Evolutionary conservation across 2,329 filamentous ascomycete species (phyloP), one percentile per base, ranked within the genome.

Genomic region (Stachybotrys chlorohalonatus): DNA sequence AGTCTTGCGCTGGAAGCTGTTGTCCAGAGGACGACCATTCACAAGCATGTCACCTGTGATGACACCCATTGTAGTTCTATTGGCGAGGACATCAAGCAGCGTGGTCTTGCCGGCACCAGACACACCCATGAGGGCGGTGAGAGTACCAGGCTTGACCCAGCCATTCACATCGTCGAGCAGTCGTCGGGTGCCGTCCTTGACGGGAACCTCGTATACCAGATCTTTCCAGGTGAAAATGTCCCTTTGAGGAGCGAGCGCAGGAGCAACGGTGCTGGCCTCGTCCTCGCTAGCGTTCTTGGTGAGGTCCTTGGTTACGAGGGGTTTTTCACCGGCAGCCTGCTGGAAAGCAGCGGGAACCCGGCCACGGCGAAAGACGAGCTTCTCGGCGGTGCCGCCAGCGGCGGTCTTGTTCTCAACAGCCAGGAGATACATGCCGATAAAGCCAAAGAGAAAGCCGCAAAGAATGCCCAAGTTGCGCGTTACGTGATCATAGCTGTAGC

Each of bases 71-170:
- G 73, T 75, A 1, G 74, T 78, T 13, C 83, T 73, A 48, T 68
- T 63, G 24, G 66, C 66, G 30, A 68, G 57, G 1, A 62, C 64
- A 54, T 68, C 63, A n/a, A 68, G 57, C 31, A 68, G 66, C 8
- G 66, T 68, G 16, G 66, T 68, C 56, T 68, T 68, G 6, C 66
- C 66, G 9, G 66, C 66, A 42, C 66, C 66, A 17, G 57, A 80
- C 2, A 81, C 79, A 50, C 83, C 79, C 79, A 82, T 82, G 16
- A 92, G 75, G 7, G 88, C 89, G 8, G 89, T 93, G 49, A 92
- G 72, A 13, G 87, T 92, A 48, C 89, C 89, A 1, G 89, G 89
- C 68, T 90, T 90, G 57, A 94, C 87, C 86, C 87, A 93, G 6
- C 89, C 89, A 62, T 87, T 82, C 2, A 93, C 86, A 55, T 90